Evolutionary conservation across 495 filamentous ascomycete species (phyloP).

Genomic region (Hypoxylon fuscum): DNA sequence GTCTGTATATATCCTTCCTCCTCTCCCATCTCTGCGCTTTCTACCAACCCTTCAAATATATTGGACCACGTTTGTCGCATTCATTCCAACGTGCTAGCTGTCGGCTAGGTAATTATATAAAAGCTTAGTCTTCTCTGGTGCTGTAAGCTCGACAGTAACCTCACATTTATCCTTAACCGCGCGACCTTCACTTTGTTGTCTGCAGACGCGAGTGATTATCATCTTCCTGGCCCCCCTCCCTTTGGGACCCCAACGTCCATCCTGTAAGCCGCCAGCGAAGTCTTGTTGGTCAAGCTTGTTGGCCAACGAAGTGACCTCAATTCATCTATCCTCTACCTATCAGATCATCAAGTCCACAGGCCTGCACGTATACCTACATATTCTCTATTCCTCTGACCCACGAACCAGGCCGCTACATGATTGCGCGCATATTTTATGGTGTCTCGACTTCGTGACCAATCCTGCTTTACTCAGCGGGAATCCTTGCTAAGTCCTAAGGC

Average conservation of each 20-base stretch:
- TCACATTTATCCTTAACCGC: conserved; percentile 7
- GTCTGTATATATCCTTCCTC: conserved; percentile 33
- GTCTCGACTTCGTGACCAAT: conserved; percentile 28
- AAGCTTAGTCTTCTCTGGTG: conserved; percentile 11
- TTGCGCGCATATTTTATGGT: conserved; percentile 18
- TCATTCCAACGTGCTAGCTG: background rate
- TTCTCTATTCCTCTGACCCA: conserved; percentile 13
- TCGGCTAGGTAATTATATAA: conserved; percentile 14
- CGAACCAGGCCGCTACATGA: conserved; percentile 23
- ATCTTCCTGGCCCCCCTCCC: conserved; percentile 13
- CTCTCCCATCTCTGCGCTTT: conserved; percentile 15
- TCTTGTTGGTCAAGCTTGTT: conserved; percentile 33
- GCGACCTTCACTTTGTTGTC: conserved; percentile 9
- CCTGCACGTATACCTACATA: conserved; percentile 13
- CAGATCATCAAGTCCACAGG: conserved; percentile 21
- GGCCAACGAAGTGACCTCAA: conserved; percentile 31
- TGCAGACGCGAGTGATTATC: conserved; percentile 31
- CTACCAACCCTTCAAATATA: conserved; percentile 4
- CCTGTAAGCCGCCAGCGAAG: conserved; percentile 27
- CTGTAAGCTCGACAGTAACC: conserved; percentile 19
- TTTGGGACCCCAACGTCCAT: conserved; percentile 33
- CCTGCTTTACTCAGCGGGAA: conserved; percentile 26
- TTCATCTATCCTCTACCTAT: conserved; percentile 22
- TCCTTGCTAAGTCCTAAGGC: conserved; percentile 29
- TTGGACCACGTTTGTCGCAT: conserved; percentile 12